Conservation (phyloP, 1,139 yeast species). For the Spencermartinsiella ligniputridi region DNA sequence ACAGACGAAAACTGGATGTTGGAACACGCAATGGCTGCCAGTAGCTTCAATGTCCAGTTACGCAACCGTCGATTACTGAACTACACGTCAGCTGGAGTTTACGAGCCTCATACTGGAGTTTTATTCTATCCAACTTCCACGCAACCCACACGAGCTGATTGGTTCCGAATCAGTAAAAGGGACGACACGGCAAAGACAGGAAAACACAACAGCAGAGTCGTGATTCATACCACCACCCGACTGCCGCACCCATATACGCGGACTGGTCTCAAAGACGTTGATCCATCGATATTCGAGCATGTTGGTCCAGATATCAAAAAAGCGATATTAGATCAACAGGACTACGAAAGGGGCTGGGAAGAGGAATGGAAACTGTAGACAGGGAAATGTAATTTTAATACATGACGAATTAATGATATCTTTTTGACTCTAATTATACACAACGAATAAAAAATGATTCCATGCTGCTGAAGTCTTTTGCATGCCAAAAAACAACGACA, state of each 20-base stretch:
- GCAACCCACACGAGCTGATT: constrained; percentile 55
- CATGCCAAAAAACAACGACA: constrained; percentile 3
- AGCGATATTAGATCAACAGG: constrained; percentile 66
- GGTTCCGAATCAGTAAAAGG: constrained; percentile 31
- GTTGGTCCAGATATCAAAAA: constrained; percentile 51
- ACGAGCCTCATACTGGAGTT: constrained; percentile 81
- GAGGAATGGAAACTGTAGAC: background rate
- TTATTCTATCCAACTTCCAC: constrained; percentile 68
- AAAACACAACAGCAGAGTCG: constrained; percentile 32
- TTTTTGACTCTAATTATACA: background rate
- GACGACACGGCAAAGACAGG: constrained; percentile 10
- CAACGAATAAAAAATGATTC: background rate
- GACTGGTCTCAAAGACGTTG: constrained; percentile 63
- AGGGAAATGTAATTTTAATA: background rate
- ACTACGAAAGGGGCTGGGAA: constrained; percentile 41
- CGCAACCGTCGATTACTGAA: constrained; percentile 55
- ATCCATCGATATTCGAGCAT: constrained; percentile 53
- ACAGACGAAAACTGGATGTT: constrained; percentile 82
- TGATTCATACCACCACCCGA: constrained; percentile 50
- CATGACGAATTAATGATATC: background rate
- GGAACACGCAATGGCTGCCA: constrained; percentile 75
- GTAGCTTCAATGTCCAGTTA: constrained; percentile 61
- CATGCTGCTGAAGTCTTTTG: background rate
- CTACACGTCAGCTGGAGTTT: constrained; percentile 50
- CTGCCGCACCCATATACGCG: constrained; percentile 39